phyloP scores from a whole-genome alignment of 805 yeast species.

The Ogataea sp. region DNA sequence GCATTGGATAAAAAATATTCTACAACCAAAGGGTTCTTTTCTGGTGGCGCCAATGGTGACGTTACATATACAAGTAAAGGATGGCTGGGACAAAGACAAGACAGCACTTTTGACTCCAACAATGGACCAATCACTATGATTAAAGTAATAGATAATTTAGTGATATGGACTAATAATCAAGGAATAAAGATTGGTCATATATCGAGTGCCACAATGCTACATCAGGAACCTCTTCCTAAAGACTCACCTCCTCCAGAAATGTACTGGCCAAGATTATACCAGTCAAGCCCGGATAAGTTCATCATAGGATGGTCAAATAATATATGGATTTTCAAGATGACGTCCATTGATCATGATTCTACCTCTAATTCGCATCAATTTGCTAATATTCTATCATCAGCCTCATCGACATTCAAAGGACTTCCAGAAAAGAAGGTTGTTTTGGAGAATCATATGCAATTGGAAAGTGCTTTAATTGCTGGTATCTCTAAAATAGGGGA shows the following conservation, averaged over 20 bases:
- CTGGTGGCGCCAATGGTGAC: constrained; percentile 89
- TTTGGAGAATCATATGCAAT: constrained; percentile 38
- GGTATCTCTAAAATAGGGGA: constrained; percentile 75
- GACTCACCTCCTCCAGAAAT: constrained; percentile 62
- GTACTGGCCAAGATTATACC: constrained; percentile 72
- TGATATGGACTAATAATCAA: constrained; percentile 77
- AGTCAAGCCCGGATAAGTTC: constrained; percentile 56
- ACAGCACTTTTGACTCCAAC: constrained; percentile 50
- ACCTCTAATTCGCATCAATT: constrained; percentile 11
- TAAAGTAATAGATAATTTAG: constrained; percentile 50
- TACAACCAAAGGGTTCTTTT: constrained; percentile 55
- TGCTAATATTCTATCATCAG: constrained; percentile 39
- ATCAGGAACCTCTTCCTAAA: constrained; percentile 47
- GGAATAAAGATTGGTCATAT: constrained; percentile 69
- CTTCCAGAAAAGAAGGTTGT: constrained; percentile 33
- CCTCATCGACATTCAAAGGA: constrained; percentile 44
- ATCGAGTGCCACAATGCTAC: constrained; percentile 38
- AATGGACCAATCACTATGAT: constrained; percentile 69
- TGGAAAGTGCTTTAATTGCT: constrained; percentile 50
- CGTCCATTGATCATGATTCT: constrained; percentile 1
- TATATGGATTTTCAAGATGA: constrained; percentile 44
- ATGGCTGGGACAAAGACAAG: constrained; percentile 83
- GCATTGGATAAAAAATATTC: constrained; percentile 67
- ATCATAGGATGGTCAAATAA: constrained; percentile 78
- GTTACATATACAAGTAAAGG: constrained; percentile 66